phyloP scores from a whole-genome alignment of 257 asterid genomes.

The Scutellaria barbata region DNA sequence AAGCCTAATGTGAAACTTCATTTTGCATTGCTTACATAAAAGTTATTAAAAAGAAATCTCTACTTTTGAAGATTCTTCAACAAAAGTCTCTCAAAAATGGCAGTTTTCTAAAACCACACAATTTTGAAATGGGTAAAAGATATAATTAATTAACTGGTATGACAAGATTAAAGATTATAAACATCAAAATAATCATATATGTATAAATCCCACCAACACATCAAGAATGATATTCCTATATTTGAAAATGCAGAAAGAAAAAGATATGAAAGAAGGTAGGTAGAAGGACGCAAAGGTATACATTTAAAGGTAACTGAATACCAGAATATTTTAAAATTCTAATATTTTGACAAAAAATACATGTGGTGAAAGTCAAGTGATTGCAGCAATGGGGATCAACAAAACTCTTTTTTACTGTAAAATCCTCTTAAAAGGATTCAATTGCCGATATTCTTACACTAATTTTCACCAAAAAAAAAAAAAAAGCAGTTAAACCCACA shows the following conservation, averaged over 20 bases:
- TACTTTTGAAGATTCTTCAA: no score
- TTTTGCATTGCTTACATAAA: background rate
- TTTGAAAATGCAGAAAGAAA: background rate
- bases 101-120: background rate
- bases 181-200: no score
- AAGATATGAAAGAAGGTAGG: background rate
- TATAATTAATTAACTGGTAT: no score
- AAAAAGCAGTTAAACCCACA: no score
- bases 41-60: background rate
- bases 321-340: no score
- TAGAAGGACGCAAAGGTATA: background rate
- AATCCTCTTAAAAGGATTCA: slow-evolving; percentile 4
- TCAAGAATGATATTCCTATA: background rate
- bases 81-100: background rate
- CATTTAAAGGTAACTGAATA: no score
- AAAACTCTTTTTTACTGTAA: background rate
- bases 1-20: background rate
- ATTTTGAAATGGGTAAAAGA: background rate
- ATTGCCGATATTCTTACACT: background rate
- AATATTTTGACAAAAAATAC: slow-evolving; percentile 22
- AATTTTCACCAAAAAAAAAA: no score
- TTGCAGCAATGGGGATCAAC: background rate
- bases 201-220: background rate
- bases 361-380: background rate
- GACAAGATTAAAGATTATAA: background rate